These are phyloP conservation scores for Plantago coronopus DNA, from an alignment of 305 asterid genomes.

Conservation along the genomic window DNA sequence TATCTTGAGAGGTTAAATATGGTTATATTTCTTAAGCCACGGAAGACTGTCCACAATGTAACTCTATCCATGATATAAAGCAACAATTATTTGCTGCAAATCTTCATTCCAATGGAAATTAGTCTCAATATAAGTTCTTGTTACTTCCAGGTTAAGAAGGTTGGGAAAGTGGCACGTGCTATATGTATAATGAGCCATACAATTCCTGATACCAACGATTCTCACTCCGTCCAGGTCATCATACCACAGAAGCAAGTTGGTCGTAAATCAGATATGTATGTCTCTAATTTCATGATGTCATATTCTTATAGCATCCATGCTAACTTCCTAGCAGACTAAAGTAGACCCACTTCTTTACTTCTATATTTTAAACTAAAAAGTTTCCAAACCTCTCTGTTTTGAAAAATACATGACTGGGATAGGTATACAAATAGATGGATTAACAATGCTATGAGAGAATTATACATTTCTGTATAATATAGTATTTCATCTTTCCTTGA, in stretches of 20 bases:
- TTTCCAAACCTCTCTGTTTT: too few relatives aligned
- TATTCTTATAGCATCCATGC: too few relatives aligned
- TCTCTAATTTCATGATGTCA: background rate
- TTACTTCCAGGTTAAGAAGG: conserved; percentile 61
- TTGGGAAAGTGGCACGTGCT: conserved; percentile 92
- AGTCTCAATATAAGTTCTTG: conserved; percentile 7
- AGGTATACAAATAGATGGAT: too few relatives aligned
- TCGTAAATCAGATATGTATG: conserved; percentile 91
- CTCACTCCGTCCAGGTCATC: conserved; percentile 95
- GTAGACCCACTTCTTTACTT: too few relatives aligned
- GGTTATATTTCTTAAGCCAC: too few relatives aligned
- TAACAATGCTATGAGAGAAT: too few relatives aligned
- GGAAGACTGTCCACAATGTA: too few relatives aligned
- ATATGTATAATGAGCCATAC: conserved; percentile 96
- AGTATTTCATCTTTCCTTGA: background rate
- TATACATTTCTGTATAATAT: background rate
- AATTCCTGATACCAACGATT: conserved; percentile 78
- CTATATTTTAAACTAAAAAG: too few relatives aligned
- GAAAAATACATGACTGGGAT: too few relatives aligned
- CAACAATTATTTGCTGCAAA: conserved; percentile 2
- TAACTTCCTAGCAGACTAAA: background rate
- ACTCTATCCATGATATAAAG: background rate
- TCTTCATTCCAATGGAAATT: conserved; percentile 11
- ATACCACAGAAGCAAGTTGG: conserved; percentile 98
- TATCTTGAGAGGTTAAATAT: too few relatives aligned